Percentiles rank a stretch among this genome's conserved stretches.
Conservation (phyloP, 306 rosid species). For the Glycyrrhiza uralensis region DNA sequence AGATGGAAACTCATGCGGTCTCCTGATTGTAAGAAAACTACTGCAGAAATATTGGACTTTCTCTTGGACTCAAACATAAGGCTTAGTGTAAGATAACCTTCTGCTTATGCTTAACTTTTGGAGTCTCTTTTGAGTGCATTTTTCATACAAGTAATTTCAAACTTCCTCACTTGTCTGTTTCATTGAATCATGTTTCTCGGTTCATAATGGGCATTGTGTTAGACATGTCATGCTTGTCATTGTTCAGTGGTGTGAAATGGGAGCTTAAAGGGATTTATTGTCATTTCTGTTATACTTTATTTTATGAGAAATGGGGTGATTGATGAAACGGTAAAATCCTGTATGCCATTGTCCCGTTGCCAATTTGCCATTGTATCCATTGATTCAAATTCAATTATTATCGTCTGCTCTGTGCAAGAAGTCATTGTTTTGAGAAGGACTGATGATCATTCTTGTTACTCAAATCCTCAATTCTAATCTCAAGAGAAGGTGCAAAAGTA, state of each 20-base stretch:
- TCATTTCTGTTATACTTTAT: background rate
- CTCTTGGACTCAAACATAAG: slow-evolving; percentile 79
- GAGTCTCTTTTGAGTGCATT: background rate
- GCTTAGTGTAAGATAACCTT: slow-evolving; percentile 70
- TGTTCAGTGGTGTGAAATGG: background rate
- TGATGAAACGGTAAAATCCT: background rate
- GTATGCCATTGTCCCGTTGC: background rate
- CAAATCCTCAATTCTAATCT: background rate
- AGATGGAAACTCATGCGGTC: slow-evolving; percentile 80
- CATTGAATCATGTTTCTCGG: background rate
- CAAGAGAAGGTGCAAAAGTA: background rate
- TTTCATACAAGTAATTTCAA: background rate
- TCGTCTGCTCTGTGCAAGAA: background rate
- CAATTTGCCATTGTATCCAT: background rate
- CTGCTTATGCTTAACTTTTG: slow-evolving; percentile 24
- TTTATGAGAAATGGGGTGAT: background rate
- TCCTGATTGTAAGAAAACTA: slow-evolving; percentile 56
- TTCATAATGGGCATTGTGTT: background rate
- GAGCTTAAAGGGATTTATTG: background rate
- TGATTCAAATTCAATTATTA: background rate
- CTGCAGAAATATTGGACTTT: slow-evolving; percentile 68
- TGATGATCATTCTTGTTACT: background rate
- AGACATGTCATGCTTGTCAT: background rate
- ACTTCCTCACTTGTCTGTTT: background rate
- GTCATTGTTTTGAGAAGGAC: background rate